Conservation (phyloP, 352 stramenopile genomes). For the Globisporangium mamillatum region DNA sequence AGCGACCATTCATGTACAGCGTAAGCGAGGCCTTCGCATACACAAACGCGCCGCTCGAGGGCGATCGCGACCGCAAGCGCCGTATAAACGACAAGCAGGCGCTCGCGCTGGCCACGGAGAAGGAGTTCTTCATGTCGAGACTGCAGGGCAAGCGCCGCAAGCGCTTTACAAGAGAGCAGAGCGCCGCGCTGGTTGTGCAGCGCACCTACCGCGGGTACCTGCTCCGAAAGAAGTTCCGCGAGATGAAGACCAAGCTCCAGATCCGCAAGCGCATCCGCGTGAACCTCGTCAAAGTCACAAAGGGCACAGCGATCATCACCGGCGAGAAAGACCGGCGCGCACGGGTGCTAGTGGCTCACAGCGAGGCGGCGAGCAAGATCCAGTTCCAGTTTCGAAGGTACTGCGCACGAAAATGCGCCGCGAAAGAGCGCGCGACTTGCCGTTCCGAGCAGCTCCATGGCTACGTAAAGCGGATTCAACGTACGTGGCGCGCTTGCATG, state of each 20-base stretch:
- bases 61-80: constrained; percentile 18
- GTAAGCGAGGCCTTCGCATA: constrained; percentile 1
- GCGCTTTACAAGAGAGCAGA: constrained; percentile 34
- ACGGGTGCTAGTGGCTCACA: constrained; percentile 23
- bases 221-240: constrained; percentile 43
- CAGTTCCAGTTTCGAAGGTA: constrained; percentile 38
- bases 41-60: constrained; percentile 26
- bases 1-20: constrained; percentile 12
- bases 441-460: constrained; percentile 21
- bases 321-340: constrained; percentile 53
- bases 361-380: constrained; percentile 27
- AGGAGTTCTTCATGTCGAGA: constrained; percentile 43
- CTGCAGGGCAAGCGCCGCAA: constrained; percentile 27
- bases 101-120: constrained; percentile 37
- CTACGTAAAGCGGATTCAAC: constrained; percentile 30
- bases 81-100: constrained; percentile 23
- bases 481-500: constrained; percentile 30
- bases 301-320: constrained; percentile 58
- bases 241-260: constrained; percentile 47
- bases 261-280: constrained; percentile 63
- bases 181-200: constrained; percentile 52
- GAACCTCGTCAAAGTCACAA: constrained; percentile 58
- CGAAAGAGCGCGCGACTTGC: constrained; percentile 31
- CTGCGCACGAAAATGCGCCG: constrained; percentile 22
- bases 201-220: constrained; percentile 50